phyloP scores from a whole-genome alignment of 1,284 basidiomycete genomes.

The Fomitopsis pinicola region DNA sequence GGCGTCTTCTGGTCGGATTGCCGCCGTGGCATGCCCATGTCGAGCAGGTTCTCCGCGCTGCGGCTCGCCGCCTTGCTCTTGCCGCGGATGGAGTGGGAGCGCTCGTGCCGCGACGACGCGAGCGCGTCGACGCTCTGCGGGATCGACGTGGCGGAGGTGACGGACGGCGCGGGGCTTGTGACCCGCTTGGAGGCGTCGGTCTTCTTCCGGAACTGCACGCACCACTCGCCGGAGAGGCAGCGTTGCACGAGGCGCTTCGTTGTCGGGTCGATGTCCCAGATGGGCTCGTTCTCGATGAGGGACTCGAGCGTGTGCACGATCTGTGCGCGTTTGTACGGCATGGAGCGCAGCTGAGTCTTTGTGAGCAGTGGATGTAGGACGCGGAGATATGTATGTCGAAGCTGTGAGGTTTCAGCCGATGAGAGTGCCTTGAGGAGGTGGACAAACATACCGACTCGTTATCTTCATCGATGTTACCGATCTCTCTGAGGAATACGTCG shows the following conservation, averaged over 20 bases:
- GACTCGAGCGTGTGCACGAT: conserved; percentile 83
- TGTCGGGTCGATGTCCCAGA: conserved; percentile 81
- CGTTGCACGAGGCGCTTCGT: conserved; percentile 91
- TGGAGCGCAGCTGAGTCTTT: conserved; percentile 84
- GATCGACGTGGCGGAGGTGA: conserved; percentile 26
- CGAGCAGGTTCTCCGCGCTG: conserved; percentile 51
- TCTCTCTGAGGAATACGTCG: conserved; percentile 92
- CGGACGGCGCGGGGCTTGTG: conserved; percentile 34
- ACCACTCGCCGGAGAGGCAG: conserved; percentile 88
- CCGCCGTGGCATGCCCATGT: not conserved
- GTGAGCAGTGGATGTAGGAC: conserved; percentile 94
- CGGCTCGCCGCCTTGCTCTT: conserved; percentile 51
- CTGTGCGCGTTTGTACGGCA: conserved; percentile 90
- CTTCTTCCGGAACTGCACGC: conserved; percentile 54
- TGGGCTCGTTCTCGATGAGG: conserved; percentile 68
- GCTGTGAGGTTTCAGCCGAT: conserved; percentile 37
- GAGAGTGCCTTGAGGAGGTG: not conserved
- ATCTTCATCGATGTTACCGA: conserved; percentile 89
- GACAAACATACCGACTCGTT: conserved; percentile 75
- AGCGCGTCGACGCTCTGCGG: conserved; percentile 15
- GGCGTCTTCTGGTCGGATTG: conserved; percentile 24
- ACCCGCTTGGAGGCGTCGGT: conserved; percentile 22
- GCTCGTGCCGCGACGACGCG: conserved; percentile 25
- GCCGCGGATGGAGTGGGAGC: conserved; percentile 28
- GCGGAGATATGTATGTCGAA: conserved; percentile 95